Evolutionary conservation across 768 basidiomycete genomes (phyloP).

Genomic region (Mycena alexandri): DNA sequence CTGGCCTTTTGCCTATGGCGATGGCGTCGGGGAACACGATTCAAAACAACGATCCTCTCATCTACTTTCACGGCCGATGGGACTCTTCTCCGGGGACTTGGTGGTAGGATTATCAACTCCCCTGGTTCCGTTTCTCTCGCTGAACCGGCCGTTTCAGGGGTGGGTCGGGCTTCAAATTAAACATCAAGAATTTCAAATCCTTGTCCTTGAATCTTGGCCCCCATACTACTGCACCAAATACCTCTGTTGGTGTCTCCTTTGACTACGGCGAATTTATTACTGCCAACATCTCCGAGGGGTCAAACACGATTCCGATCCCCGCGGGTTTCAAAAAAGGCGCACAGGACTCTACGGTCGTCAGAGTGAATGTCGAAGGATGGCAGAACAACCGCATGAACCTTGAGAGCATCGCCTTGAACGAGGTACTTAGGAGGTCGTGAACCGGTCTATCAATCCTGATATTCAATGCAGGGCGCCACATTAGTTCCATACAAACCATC

Average conservation of each 20-base stretch:
- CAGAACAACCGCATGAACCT: conserved; percentile 70
- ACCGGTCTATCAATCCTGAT: neutral
- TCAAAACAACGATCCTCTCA: conserved; percentile 54
- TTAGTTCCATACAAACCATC: conserved; percentile 61
- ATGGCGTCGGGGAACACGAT: conserved; percentile 39
- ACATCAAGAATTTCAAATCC: conserved; percentile 56
- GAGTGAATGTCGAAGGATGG: conserved; percentile 70
- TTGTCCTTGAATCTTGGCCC: conserved; percentile 61
- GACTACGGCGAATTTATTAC: conserved; percentile 60
- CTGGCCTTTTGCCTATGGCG: neutral
- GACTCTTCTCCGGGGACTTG: conserved; percentile 65
- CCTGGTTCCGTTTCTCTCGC: neutral
- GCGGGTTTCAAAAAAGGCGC: neutral
- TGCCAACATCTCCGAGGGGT: conserved; percentile 61
- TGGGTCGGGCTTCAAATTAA: conserved; percentile 66
- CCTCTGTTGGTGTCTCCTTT: conserved; percentile 62
- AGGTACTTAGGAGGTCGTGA: conserved; percentile 43
- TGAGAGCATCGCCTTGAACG: conserved; percentile 59
- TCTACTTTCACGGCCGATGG: conserved; percentile 67
- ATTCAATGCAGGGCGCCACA: conserved; percentile 55
- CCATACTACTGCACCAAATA: conserved; percentile 62
- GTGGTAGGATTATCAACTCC: conserved; percentile 57
- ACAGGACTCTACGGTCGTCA: conserved; percentile 46
- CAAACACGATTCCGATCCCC: conserved; percentile 58
- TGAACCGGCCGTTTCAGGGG: conserved; percentile 51